Base-by-base conservation (phyloP, 768 basidiomycete species). In the Amanita thiersii region DNA sequence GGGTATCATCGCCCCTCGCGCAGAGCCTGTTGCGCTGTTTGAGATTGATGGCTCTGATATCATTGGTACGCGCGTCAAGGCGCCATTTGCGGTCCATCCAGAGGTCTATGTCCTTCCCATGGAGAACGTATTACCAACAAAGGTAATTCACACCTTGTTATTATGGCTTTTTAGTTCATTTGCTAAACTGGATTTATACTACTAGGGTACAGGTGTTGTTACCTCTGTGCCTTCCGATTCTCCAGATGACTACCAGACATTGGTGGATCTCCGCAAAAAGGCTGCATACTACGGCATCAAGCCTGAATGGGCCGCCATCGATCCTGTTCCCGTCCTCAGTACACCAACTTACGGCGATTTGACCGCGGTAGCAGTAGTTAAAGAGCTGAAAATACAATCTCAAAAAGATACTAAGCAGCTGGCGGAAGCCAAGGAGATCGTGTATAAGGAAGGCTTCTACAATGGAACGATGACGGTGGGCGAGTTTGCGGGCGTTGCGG, bases 371-470 rank as follows among this genome's bases (percentile, higher is more conserved):
- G 77, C 81, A 2, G 64, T 97, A 32, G 77, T 91, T 56, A 81
- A 87, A 60, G 69, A 89, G 63, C 58, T 98, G 47, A 97, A 98
- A 69, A 92, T 99, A 55, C 83, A 89, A 51, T 94, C 90, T 2
- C 88, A 92, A 56, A 93, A 92, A 61, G 96, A 99, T 55, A 73
- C 72, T 33, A 93, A 92, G 63, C 87, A 88, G 61, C 76, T 99
- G 19, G 81, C 84, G 3, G 93, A 97, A 58, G 96, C 96, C 38
- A 99, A 99, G 64, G 96, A 97, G 54, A 76, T 97, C 47, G 88
- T 90, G 7, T 98, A 98, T 67, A 98, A 96, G 65, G 94, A 97
- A 61, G 96, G 96, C 15, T 97, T 97, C 74, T 97, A 97, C 61
- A 77, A 74, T 54, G 96, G 96, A 8, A 82, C 73, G 3, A 97